A percentile compares a stretch with the other conserved stretches of the same genome.
phyloP scores from a whole-genome alignment of 78 protist species.

The Dictyostelium capitatum region DNA sequence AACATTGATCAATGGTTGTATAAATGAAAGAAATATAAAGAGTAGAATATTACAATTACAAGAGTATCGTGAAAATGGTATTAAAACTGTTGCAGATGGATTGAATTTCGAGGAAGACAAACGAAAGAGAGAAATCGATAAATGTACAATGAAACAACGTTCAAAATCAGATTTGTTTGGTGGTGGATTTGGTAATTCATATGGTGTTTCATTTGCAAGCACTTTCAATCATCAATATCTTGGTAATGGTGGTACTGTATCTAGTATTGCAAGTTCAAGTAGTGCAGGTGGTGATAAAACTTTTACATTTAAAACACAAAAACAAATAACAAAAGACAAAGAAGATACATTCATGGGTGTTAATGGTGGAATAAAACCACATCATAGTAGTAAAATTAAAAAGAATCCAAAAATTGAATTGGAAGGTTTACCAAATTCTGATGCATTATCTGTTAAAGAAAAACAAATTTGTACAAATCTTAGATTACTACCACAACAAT shows the following conservation, averaged over 20 bases:
- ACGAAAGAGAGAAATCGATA: conserved; percentile 44
- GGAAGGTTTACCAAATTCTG: conserved; percentile 73
- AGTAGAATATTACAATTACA: conserved; percentile 51
- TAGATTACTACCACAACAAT: conserved; percentile 75
- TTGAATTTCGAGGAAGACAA: conserved; percentile 55
- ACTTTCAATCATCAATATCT: background rate
- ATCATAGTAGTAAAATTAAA: background rate
- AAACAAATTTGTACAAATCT: conserved; percentile 61
- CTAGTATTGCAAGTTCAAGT: background rate
- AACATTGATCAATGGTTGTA: conserved; percentile 50
- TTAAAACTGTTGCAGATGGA: conserved; percentile 31
- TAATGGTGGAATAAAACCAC: conserved; percentile 2
- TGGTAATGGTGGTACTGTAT: background rate
- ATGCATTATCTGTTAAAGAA: conserved; percentile 62
- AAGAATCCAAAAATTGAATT: conserved; percentile 31
- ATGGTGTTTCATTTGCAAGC: background rate
- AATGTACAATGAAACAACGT: background rate
- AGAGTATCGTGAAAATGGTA: conserved; percentile 56
- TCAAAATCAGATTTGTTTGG: conserved; percentile 32
- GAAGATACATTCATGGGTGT: conserved; percentile 47
- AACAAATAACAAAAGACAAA: conserved; percentile 25
- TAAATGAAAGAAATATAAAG: conserved; percentile 52
- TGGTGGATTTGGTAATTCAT: background rate
- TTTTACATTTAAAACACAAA: background rate
- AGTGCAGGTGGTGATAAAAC: background rate